These are phyloP conservation scores for Stephania cephalantha DNA, from an alignment of 164 flowering plant genomes.

Conservation along the genomic window DNA sequence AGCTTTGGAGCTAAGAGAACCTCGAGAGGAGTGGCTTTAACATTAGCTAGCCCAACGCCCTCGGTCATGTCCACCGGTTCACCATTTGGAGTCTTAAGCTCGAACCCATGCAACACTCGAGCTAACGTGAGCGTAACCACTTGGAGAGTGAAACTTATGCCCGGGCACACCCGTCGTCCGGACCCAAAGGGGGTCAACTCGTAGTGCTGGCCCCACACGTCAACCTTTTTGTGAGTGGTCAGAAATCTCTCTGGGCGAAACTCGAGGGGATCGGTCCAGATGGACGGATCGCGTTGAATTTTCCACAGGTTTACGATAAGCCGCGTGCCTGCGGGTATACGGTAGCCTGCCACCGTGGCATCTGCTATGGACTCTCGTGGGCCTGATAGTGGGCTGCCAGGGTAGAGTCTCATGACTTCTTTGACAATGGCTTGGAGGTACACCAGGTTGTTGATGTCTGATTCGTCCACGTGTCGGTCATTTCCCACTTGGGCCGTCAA, in stretches of 20 bases:
- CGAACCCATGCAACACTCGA: slow-evolving; percentile 11
- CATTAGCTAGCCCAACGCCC: too few relatives aligned
- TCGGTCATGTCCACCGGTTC: too few relatives aligned
- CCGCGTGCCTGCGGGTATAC: slow-evolving; percentile 6
- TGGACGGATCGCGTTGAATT: slow-evolving; percentile 9
- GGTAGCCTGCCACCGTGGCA: slow-evolving; percentile 5
- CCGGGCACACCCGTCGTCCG: slow-evolving; percentile 16
- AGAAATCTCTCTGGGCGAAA: slow-evolving; percentile 32
- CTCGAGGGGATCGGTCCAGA: slow-evolving; percentile 8
- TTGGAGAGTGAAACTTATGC: slow-evolving; percentile 3
- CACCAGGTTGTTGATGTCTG: slow-evolving; percentile 21
- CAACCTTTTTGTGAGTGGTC: slow-evolving; percentile 8
- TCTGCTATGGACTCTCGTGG: slow-evolving; percentile 13
- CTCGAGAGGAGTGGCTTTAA: too few relatives aligned
- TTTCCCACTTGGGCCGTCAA: slow-evolving; percentile 20
- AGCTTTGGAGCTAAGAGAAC: slow-evolving; percentile 8
- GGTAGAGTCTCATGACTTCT: slow-evolving; percentile 20
- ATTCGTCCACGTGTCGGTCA: slow-evolving; percentile 23
- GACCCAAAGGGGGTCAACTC: slow-evolving; percentile 25
- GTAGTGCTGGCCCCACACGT: slow-evolving; percentile 16
- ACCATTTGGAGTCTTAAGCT: background rate
- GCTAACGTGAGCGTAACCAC: slow-evolving; percentile 11
- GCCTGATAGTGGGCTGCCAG: slow-evolving; percentile 12
- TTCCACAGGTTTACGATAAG: slow-evolving; percentile 12
- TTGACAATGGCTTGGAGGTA: slow-evolving; percentile 27